Evolutionary conservation across 148 eudicot species (phyloP), one percentile per base, ranked within the genome.

Genomic region (Polygonum maritimum): DNA sequence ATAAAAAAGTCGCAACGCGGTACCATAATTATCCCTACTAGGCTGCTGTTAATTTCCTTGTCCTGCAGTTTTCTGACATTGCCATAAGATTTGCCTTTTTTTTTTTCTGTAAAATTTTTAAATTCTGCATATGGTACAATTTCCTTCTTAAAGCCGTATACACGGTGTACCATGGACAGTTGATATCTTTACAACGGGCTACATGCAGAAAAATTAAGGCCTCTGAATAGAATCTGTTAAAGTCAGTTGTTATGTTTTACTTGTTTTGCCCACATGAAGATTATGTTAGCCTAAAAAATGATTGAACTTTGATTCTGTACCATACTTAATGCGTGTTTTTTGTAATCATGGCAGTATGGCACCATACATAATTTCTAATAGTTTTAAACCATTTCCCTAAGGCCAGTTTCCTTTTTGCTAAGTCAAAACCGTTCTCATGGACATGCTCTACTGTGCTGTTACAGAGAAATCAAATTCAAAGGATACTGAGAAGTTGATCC

Each of bases 1-100:
- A 48, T 87, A 38, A 88, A 88, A 78, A 89, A 85, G 77, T 55
- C 79, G 58, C 86, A 49, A 14, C 84, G 49, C 22, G 96, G 97
- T 94, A 85, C 18, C 22, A 5, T 41, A 15, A 36, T 13, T 44
- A 60, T 67, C 71, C 41, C 5, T 67, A 67, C 45, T 67, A 16
- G 36, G n/a, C 35, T 58, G 35, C 5, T 67, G 44, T 36, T 67
- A 35, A 35, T 67, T 36, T 67, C 21, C 19, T 7, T 67, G 19
- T 67, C 19, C 71, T 33, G 4, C 15, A 33, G 2, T 63, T 63
- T 63, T 33, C 69, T 31, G 69, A 63, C 69, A 33, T 63, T 31
- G 4, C 69, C 40, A 33, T 40, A 63, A 63, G 18, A 63, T 63
- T 63, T 26, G 69, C 39, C 13, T 52, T 15, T 12, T 52, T 15